These are phyloP conservation scores for Daldinia vernicosa DNA, from an alignment of 495 filamentous ascomycete genomes.

Conservation along the genomic window DNA sequence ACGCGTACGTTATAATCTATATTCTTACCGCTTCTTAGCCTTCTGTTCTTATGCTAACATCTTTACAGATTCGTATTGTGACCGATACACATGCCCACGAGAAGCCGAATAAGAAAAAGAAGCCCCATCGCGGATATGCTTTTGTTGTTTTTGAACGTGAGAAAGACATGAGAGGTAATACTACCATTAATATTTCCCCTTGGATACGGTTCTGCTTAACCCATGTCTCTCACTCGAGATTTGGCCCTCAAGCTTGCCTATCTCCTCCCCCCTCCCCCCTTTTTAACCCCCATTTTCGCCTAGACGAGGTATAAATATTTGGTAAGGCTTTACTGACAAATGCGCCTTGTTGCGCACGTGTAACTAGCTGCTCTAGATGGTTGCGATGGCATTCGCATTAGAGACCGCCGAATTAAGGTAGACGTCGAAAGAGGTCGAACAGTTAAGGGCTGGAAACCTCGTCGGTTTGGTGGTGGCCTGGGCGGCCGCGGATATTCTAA, in stretches of 20 bases:
- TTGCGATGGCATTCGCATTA: constrained; percentile 89
- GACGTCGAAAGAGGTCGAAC: constrained; percentile 97
- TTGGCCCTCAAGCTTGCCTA: constrained; percentile 67
- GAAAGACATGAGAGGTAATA: constrained; percentile 99
- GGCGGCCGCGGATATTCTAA: constrained; percentile 95
- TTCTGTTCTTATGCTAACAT: constrained; percentile 22
- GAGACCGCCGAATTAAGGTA: constrained; percentile 88
- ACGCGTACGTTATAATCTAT: constrained; percentile 65
- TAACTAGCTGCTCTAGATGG: constrained; percentile 66
- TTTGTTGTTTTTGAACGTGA: constrained; percentile 98
- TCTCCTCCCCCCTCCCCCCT: constrained; percentile 42
- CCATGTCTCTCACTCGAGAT: constrained; percentile 50
- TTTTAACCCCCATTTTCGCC: constrained; percentile 25
- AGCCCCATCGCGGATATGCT: constrained; percentile 88
- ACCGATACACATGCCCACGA: constrained; percentile 70
- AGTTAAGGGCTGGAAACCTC: constrained; percentile 92
- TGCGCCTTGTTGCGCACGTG: constrained; percentile 62
- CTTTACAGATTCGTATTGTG: constrained; percentile 83
- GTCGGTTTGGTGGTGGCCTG: constrained; percentile 89
- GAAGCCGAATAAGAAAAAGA: constrained; percentile 80
- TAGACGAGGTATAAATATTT: constrained; percentile 52
- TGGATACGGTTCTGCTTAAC: constrained; percentile 51
- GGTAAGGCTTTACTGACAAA: constrained; percentile 67
- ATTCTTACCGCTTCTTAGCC: neutral
- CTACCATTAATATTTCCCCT: constrained; percentile 49